phyloP scores from a whole-genome alignment of 2,329 filamentous ascomycete genomes.

The Emmonsiellopsis sp. region DNA sequence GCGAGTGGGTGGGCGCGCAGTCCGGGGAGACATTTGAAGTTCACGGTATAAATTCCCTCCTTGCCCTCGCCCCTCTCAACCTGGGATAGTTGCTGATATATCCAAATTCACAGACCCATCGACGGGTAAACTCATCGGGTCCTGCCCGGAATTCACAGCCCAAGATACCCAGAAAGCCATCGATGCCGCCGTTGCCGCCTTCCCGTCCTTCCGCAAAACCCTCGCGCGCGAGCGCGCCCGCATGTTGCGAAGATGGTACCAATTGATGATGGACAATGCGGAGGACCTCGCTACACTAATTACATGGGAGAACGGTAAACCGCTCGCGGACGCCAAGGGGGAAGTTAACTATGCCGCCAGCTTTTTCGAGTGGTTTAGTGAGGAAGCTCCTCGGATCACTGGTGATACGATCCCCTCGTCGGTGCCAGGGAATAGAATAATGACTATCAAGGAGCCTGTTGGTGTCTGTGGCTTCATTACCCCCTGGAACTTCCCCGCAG shows the following conservation, averaged over 20 bases:
- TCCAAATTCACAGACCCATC: constrained; percentile 57
- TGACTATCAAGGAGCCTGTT: constrained; percentile 57
- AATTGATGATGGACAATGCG: constrained; percentile 56
- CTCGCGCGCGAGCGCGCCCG: constrained; percentile 52
- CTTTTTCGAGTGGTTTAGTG: constrained; percentile 57
- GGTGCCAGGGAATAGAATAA: constrained; percentile 51
- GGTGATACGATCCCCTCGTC: constrained; percentile 55
- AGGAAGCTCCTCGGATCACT: constrained; percentile 50
- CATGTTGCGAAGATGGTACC: constrained; percentile 59
- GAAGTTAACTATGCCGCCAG: constrained; percentile 51
- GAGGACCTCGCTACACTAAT: constrained; percentile 59
- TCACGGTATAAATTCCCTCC: constrained; percentile 41
- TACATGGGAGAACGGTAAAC: constrained; percentile 63
- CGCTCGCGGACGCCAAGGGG: constrained; percentile 50
- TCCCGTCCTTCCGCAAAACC: constrained; percentile 52
- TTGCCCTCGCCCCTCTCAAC: not conserved
- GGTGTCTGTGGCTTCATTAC: constrained; percentile 61
- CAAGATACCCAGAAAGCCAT: constrained; percentile 76
- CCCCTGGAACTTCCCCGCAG: constrained; percentile 56
- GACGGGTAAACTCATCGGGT: constrained; percentile 70
- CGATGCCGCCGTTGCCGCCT: constrained; percentile 66
- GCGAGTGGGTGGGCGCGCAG: constrained; percentile 77
- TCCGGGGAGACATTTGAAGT: constrained; percentile 92
- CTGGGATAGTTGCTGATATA: not conserved
- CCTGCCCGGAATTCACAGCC: constrained; percentile 68